Base-by-base conservation (phyloP, 352 stramenopile species). In the Phytopythium ostracodes region DNA sequence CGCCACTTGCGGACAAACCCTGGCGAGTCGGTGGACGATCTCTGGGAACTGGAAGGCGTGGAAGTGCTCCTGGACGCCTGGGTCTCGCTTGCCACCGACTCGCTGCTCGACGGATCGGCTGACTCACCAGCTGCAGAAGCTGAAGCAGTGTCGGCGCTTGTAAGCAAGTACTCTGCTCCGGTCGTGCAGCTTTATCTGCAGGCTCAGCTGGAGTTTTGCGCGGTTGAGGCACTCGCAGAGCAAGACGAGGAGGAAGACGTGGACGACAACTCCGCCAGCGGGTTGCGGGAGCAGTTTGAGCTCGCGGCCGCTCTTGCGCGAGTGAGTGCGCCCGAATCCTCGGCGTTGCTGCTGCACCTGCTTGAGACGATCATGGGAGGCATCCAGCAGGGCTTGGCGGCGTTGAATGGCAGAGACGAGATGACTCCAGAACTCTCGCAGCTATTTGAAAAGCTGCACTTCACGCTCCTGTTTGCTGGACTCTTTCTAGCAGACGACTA, bases 171-270 rank as follows among this genome's bases (percentile, higher is more conserved):
- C 25, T 89, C 84, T 1, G 72, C 77, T 6, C 78, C 80, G 2
- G 83, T 94, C 4, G 64, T 95, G 8, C 68, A 89, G 50, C 66
- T 94, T 11, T 95, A 95, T 43, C 59, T 95, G 42, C 84, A 92
- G 44, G 70, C 84, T 15, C 82, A 92, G 42, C 60, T 94, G 22
- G 84, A 91, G 52, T 52, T 95, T 38, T 88, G 81, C 52, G 67
- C 74, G 6, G 72, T 87, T 4, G 83, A 94, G 38, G 83, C 77
- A 11, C 56, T 91, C 20, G 76, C 76, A 0, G 84, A 92, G 2
- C 73, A 91, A 51, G 81, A 92, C 62, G 83, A 95, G 67, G 77
- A 92, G 44, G 84, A 95, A 71, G 84, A 95, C 38, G 83, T 94
- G 42, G 84, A 95, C 63, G 83, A 92, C 70, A 85, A 89, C 40